Evolutionary conservation across 441 rosid species (phyloP).

Genomic region (Populus trichocarpa): DNA sequence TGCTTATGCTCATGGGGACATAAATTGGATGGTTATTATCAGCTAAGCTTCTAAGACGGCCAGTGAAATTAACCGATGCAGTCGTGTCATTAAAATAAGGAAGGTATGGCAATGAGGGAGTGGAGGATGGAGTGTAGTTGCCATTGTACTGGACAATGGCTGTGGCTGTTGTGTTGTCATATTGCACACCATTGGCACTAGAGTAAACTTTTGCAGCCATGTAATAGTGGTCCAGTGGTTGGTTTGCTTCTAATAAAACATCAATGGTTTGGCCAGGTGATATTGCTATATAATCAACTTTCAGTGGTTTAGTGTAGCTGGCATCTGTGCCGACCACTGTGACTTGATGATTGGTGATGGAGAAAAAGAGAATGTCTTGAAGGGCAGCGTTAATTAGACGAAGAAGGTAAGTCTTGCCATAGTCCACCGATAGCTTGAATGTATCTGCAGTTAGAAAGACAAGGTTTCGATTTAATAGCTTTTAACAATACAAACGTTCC

Average conservation of each 20-base stretch:
- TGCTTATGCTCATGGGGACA: conserved; percentile 25
- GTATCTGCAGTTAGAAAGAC: conserved; percentile 18
- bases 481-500: neutral
- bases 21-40: conserved; percentile 24
- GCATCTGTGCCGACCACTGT: conserved; percentile 41
- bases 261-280: conserved; percentile 46
- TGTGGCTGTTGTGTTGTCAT: conserved; percentile 39
- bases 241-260: conserved; percentile 36
- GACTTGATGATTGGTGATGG: conserved; percentile 27
- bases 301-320: conserved; percentile 33
- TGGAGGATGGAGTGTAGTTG: conserved; percentile 17
- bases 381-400: conserved; percentile 31
- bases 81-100: conserved; percentile 33
- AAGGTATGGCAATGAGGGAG: conserved; percentile 33
- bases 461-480: neutral
- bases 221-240: conserved; percentile 26
- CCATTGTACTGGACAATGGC: conserved; percentile 43
- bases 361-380: conserved; percentile 32
- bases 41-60: conserved; percentile 36
- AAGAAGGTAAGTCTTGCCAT: conserved; percentile 43
- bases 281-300: conserved; percentile 22
- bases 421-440: conserved; percentile 24
- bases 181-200: conserved; percentile 8
- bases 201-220: conserved; percentile 36
- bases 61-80: conserved; percentile 39